A percentile compares a stretch with the other conserved stretches of the same genome.
phyloP scores from a whole-genome alignment of 805 yeast species.

The Priceomyces haplophilus region DNA sequence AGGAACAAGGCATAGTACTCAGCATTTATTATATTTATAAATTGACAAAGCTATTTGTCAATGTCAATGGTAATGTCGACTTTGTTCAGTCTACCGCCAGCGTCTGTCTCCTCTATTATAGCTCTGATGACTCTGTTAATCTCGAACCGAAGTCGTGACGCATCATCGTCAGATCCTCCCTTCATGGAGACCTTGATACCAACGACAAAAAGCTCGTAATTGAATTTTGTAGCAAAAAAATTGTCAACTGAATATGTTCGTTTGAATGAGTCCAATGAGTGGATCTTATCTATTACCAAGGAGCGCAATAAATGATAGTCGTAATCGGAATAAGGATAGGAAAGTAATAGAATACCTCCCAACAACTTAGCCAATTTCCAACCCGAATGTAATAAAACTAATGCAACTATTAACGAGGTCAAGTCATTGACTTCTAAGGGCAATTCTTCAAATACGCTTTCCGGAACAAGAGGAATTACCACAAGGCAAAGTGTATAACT shows the following conservation, averaged over 20 bases:
- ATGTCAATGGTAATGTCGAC: conserved; percentile 39
- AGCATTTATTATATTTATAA: background rate
- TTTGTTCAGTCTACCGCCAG: conserved; percentile 11
- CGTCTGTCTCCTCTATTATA: conserved; percentile 25
- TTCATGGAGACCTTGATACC: conserved; percentile 54
- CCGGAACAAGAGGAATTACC: conserved; percentile 40
- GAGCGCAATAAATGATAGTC: conserved; percentile 35
- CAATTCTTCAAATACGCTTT: conserved; percentile 21
- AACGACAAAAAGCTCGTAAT: conserved; percentile 56
- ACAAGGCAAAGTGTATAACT: conserved; percentile 39
- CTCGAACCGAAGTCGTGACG: conserved; percentile 52
- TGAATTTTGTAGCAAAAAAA: conserved; percentile 59
- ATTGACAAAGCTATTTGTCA: conserved; percentile 14
- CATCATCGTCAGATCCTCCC: conserved; percentile 75
- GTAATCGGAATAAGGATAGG: conserved; percentile 47
- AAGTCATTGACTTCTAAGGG: conserved; percentile 42
- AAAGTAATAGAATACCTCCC: conserved; percentile 51
- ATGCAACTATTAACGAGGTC: conserved; percentile 45
- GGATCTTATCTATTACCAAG: conserved; percentile 45
- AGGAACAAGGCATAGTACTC: conserved; percentile 4
- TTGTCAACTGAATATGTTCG: conserved; percentile 45
- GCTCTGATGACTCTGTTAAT: conserved; percentile 40
- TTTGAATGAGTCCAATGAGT: conserved; percentile 50
- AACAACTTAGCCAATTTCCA: conserved; percentile 51
- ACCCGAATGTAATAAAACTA: conserved; percentile 45